A percentile compares a stretch with the other conserved stretches of the same genome.
phyloP scores from a whole-genome alignment of 202 grass and related monocot species.

The Alloteropsis angusta region DNA sequence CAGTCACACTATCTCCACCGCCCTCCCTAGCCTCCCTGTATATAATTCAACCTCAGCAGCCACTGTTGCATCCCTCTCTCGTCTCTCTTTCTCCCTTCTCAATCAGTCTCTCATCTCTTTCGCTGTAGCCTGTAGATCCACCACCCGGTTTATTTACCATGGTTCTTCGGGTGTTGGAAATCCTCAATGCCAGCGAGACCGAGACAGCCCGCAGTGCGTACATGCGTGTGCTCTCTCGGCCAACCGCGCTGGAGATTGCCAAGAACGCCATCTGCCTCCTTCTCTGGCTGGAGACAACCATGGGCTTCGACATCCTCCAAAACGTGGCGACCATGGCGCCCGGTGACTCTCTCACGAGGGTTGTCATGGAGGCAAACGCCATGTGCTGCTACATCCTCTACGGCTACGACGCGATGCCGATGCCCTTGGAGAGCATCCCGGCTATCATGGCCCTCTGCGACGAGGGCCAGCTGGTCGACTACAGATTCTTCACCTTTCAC shows the following conservation, averaged over 20 bases:
- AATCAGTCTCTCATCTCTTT: neutral
- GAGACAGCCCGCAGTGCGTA: slow-evolving; percentile 26
- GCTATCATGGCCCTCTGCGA: neutral
- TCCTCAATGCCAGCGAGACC: slow-evolving; percentile 24
- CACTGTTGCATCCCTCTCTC: neutral
- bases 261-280: slow-evolving; percentile 29
- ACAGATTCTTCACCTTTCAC: slow-evolving; percentile 39
- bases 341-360: neutral
- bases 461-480: neutral
- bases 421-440: neutral
- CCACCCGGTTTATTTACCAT: neutral
- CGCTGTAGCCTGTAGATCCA: neutral
- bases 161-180: slow-evolving; percentile 17
- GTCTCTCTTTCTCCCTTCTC: too few relatives aligned
- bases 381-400: slow-evolving; percentile 6
- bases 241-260: neutral
- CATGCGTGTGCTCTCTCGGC: slow-evolving; percentile 12
- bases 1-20: neutral
- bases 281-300: slow-evolving; percentile 35
- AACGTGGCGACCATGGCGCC: neutral
- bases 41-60: neutral
- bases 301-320: neutral
- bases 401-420: neutral
- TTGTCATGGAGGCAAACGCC: slow-evolving; percentile 8
- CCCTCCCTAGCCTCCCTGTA: neutral